Percentiles rank a stretch among this genome's conserved stretches.
Conservation (phyloP, 164 flowering plant species). For the Paratinospora sagittata region DNA sequence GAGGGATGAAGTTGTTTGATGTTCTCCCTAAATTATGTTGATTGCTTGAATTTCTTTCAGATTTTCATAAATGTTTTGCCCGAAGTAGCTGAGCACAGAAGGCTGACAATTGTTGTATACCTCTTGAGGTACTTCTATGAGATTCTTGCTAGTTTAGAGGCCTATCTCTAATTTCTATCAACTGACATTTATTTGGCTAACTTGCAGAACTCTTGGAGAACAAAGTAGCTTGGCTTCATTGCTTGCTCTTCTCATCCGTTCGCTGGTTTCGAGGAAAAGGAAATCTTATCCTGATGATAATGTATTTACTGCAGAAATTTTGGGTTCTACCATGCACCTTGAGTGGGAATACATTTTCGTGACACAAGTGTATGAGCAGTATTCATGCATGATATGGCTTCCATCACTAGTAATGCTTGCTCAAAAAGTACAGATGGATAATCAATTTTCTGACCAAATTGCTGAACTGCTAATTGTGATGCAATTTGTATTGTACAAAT, state of each 20-base stretch:
- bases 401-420: constrained; percentile 62
- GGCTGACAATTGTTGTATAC: constrained; percentile 47
- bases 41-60: constrained; percentile 30
- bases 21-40: too few relatives aligned
- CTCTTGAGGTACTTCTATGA: constrained; percentile 51
- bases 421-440: constrained; percentile 27
- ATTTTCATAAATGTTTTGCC: constrained; percentile 63
- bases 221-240: constrained; percentile 50
- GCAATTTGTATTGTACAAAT: constrained; percentile 46
- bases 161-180: background rate
- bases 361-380: constrained; percentile 57
- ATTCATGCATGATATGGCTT: constrained; percentile 80
- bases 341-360: constrained; percentile 85
- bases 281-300: constrained; percentile 14
- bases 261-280: constrained; percentile 45
- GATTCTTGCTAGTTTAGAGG: background rate
- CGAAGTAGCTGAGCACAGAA: constrained; percentile 65
- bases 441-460: constrained; percentile 24
- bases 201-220: constrained; percentile 66
- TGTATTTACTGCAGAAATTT: constrained; percentile 9
- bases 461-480: constrained; percentile 38
- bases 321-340: constrained; percentile 16
- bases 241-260: constrained; percentile 64
- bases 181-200: constrained; percentile 15
- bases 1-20: too few relatives aligned